Base-by-base conservation (phyloP, 495 filamentous ascomycete species). In the Amniculicola lignicola region DNA sequence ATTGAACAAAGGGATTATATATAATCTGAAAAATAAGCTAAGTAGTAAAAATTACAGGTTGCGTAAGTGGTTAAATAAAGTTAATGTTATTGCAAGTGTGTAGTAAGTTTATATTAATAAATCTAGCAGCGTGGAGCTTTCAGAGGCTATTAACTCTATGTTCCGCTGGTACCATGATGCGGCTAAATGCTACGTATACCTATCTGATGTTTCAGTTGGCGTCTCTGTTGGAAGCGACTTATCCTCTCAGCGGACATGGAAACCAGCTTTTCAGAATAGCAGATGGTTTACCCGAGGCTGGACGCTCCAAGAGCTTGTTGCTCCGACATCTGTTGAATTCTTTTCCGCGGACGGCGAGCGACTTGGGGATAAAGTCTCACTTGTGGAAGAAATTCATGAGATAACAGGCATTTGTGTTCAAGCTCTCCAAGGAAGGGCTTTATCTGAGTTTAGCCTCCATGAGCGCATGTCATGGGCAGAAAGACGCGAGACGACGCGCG, bases 281-380 rank as follows among this genome's bases (percentile, higher is more conserved):
- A 39, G 56, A 60, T 60, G 57, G 57, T 61, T 55, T 22, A 56
- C 51, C 19, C 51, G 57, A 45, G 57, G 43, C 29, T 61, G 50
- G 51, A 57, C 54, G 10, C 29, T 60, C 21, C 56, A 60, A 25
- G 56, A 60, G 42, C 56, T 60, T 46, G 14, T 60, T 21, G 56
- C 56, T n/a, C 56, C 56, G 27, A 22, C 48, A 22, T 15, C 9
- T 5, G 56, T 60, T 15, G 40, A 60, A 24, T 60, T 60, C 56
- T 60, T 54, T 36, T 46, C 39, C n/a, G 41, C 18, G 14, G 41
- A 48, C 6, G 25, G 49, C 31, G 48, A 54, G 31, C 40, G 40
- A 21, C 38, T 60, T 15, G 56, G 56, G 21, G 48, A 18, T 25
- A 60, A 44, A 42, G 39, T 54, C 53, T 54, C 56, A 35, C 25